Conservation (phyloP, 805 yeast species). For the Phaffomyces antillensis region DNA sequence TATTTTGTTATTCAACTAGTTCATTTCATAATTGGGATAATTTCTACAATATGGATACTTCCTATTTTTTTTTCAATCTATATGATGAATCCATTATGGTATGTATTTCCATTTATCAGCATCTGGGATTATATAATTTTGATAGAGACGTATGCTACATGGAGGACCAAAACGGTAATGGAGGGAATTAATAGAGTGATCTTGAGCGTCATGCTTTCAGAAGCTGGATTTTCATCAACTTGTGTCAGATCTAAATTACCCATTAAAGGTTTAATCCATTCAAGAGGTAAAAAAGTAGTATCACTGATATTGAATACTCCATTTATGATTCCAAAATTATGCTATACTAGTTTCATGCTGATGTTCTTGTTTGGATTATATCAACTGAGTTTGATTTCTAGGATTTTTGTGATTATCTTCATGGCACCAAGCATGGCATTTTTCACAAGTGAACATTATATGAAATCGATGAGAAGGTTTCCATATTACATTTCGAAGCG, state of each 20-base stretch:
- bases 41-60: conserved; percentile 1
- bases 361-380: not conserved
- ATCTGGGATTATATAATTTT: conserved; percentile 3
- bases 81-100: conserved; percentile 4
- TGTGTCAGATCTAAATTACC: conserved; percentile 5
- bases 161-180: conserved; percentile 6
- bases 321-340: not conserved
- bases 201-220: conserved; percentile 3
- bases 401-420: not conserved
- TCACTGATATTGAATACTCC: conserved; percentile 1
- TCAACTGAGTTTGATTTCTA: not conserved
- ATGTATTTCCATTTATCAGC: conserved; percentile 2
- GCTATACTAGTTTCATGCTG: not conserved
- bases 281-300: conserved; percentile 2
- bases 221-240: conserved; percentile 5
- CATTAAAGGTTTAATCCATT: conserved; percentile 1
- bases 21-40: conserved; percentile 1
- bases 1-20: conserved; percentile 3
- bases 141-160: conserved; percentile 2
- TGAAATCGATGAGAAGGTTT: conserved; percentile 3
- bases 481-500: conserved; percentile 3
- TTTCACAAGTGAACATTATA: not conserved
- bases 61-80: conserved; percentile 3
- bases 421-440: conserved; percentile 4
- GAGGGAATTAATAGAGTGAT: not conserved